Evolutionary conservation across 805 yeast genomes (phyloP), one percentile per base, ranked within the genome.

Genomic region (Cyberlindnera veronae): DNA sequence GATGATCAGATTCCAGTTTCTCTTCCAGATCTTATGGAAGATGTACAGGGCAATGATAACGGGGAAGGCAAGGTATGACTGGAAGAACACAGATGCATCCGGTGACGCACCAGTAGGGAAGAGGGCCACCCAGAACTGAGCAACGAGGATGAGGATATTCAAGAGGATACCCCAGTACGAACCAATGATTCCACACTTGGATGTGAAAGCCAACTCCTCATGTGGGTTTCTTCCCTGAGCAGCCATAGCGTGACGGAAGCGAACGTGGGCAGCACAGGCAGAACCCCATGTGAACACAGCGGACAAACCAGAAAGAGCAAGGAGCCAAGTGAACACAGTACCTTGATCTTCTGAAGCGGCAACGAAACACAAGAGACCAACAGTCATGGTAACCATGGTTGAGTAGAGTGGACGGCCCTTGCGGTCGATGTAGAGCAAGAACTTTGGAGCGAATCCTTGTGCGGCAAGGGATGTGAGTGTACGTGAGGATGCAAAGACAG

Each of bases 231-330:
- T 75, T 37, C 87, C 88, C 62, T 82, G 86, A 6, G 63, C 70
- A 7, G 62, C 61, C 45, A 70, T 40, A 8, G 81, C 83, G 39
- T 68, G 49, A 53, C 86, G 77, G 64, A 81, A 83, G 50, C 89
- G 68, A 36, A 85, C 63, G 54, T 81, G 89, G 34, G 81, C 75
- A 27, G 74, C 61, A 55, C 82, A 78, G 47, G 84, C 78, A 6
- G 86, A 74, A 35, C 80, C 81, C 95, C 95, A 84, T 27, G 85
- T 79, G 62, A 82, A 77, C 41, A 84, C 67, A 13, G 88, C 78
- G 1, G 88, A 77, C 48, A 85, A 67, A 44, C 90, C 89, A 29
- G 87, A 79, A 23, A 85, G 61, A 11, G 89, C 82, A 53, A 82
- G 67, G 60, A 84, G 63, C 93, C 91, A 84, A 47, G 68, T 68